These are phyloP conservation scores for Berkeleyomyces rouxiae DNA, from an alignment of 2,329 filamentous ascomycete genomes.

Conservation along the genomic window DNA sequence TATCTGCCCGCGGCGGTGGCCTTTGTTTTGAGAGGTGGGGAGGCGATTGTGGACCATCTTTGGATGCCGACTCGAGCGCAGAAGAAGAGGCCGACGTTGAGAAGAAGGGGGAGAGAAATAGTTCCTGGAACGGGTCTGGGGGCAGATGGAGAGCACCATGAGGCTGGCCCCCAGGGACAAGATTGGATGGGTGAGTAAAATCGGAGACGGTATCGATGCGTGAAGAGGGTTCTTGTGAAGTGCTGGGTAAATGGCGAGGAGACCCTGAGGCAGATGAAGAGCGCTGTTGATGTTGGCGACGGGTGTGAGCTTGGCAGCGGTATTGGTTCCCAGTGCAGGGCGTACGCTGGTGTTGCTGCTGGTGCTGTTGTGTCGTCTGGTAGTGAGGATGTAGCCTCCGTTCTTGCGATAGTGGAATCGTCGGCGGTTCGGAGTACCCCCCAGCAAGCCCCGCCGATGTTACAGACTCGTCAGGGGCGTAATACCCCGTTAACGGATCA, in stretches of 20 bases:
- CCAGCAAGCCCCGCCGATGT: not conserved
- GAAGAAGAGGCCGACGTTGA: not conserved
- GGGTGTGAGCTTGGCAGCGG: not conserved
- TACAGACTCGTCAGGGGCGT: not conserved
- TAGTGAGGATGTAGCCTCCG: not conserved
- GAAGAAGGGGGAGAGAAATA: not conserved
- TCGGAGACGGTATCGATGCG: not conserved
- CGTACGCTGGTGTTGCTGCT: not conserved
- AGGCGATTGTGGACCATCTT: not conserved
- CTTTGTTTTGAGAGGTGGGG: not conserved
- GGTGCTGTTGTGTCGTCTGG: not conserved
- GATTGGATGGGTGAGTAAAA: not conserved
- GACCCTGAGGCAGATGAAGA: not conserved
- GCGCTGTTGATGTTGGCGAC: not conserved
- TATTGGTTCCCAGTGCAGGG: too few relatives aligned
- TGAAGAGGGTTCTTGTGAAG: not conserved
- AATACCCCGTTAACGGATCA: slow-evolving; percentile 9
- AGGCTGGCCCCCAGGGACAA: not conserved
- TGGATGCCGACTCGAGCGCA: not conserved
- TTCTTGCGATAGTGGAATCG: not conserved
- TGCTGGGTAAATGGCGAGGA: not conserved
- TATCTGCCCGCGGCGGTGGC: not conserved
- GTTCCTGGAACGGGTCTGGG: not conserved
- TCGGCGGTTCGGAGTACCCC: not conserved
- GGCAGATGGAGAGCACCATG: not conserved